Base-by-base conservation (phyloP, 352 stramenopile genomes). In the Globisporangium acanthophoron region DNA sequence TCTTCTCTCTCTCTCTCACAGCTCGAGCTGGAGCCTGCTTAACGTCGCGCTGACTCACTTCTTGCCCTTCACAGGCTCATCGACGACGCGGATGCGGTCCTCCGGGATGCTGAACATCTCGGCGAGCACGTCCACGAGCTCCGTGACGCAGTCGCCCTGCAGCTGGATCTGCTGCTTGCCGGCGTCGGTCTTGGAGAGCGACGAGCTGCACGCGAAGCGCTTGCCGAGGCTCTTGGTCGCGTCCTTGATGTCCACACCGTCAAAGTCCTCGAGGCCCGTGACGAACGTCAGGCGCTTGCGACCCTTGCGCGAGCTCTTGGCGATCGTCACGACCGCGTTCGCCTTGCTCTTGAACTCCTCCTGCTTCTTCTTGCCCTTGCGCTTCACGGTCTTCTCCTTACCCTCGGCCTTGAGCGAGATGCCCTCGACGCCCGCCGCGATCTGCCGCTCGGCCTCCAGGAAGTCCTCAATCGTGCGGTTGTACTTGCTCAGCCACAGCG, bases 231-330 rank as follows among this genome's bases (percentile, higher is more conserved):
- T 85, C 69, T 94, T 92, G 52, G 74, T 71, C 24, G 77, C 76
- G 39, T 94, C 85, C 74, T 94, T 94, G 60, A 92, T 88, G 66
- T 91, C 89, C 56, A 90, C 73, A 13, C 73, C 78, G 50, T 85
- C 76, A 59, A 91, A 89, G 48, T 90, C 82, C 47, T 94, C 85
- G 24, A 94, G 76, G 0, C 85, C 85, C 24, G 80, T 87, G 58
- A 94, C 79, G 58, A 92, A 89, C 0, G 85, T 92, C 59, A 94
- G 67, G 49, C 79, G 80, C 65, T 94, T 94, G 56, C 76, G 74
- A 24, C 78, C 78, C 64, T 92, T 92, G 54, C 82, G 82, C 52
- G 82, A 80, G 54, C 74, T 86, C 69, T 87, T 89, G 56, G 76
- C 78, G 54, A 91, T 73, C 33, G 73, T 71, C 45, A 92, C 73